Conservation (phyloP, 176 grass and related monocot species). For the Alloteropsis semialata region DNA sequence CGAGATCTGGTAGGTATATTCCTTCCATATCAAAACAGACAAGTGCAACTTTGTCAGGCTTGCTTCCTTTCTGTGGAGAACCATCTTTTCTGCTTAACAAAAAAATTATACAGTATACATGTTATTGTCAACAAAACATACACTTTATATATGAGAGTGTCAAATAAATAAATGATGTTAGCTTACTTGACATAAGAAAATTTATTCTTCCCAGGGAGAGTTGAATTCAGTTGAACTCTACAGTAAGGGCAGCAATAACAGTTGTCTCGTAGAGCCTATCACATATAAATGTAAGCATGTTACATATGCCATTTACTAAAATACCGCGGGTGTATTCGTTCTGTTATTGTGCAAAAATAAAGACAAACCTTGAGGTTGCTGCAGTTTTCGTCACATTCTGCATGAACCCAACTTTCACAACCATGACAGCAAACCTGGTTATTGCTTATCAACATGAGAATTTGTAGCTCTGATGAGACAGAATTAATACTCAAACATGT, state of each 20-base stretch:
- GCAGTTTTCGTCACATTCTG: conserved; percentile 76
- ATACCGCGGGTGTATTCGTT: neutral
- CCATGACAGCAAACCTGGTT: conserved; percentile 76
- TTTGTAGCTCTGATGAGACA: conserved; percentile 15
- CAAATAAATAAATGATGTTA: conserved; percentile 5
- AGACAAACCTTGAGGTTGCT: conserved; percentile 58
- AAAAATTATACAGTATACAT: conserved; percentile 5
- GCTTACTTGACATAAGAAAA: conserved; percentile 58
- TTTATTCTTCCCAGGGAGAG: conserved; percentile 40
- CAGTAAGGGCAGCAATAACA: conserved; percentile 73
- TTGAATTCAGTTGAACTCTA: conserved; percentile 46
- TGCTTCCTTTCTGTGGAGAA: conserved; percentile 31
- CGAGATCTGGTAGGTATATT: conserved; percentile 74
- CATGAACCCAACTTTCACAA: conserved; percentile 77
- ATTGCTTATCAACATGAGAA: conserved; percentile 33
- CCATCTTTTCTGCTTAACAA: conserved; percentile 43
- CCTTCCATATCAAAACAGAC: conserved; percentile 90
- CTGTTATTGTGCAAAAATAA: conserved; percentile 7
- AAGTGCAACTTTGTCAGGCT: conserved; percentile 58
- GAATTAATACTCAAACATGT: conserved; percentile 13
- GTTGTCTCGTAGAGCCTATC: conserved; percentile 60
- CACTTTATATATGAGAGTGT: conserved; percentile 6
- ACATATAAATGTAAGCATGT: conserved; percentile 41
- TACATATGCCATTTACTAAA: conserved; percentile 26
- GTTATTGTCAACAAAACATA: conserved; percentile 29